These are phyloP conservation scores for Austropuccinia psidii DNA, from an alignment of 1,284 basidiomycete genomes.

Conservation along the genomic window DNA sequence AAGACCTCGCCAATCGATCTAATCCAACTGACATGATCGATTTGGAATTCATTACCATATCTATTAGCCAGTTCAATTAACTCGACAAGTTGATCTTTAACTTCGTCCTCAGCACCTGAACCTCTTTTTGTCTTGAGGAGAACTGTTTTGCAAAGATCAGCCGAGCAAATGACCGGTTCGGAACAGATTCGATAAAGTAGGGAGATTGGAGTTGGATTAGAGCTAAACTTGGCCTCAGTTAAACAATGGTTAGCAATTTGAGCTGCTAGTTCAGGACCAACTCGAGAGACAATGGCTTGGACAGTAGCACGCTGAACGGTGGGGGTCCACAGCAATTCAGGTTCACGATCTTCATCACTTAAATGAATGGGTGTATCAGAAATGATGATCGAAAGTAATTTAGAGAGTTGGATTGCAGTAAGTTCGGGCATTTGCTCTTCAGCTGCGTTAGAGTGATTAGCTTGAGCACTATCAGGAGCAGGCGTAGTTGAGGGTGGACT, in stretches of 20 bases:
- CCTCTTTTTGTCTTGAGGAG: conserved; percentile 14
- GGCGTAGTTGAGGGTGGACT: conserved; percentile 37
- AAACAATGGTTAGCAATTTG: conserved; percentile 36
- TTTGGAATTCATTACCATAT: conserved; percentile 26
- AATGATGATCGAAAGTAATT: conserved; percentile 69
- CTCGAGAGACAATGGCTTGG: conserved; percentile 28
- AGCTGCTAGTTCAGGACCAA: conserved; percentile 22
- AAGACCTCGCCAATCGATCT: conserved; percentile 23
- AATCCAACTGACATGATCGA: conserved; percentile 33
- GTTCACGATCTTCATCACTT: background rate
- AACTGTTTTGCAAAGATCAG: conserved; percentile 31
- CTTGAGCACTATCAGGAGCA: conserved; percentile 53
- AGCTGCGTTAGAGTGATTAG: conserved; percentile 54
- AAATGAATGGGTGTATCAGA: conserved; percentile 54
- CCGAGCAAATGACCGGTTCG: conserved; percentile 22
- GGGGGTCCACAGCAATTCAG: conserved; percentile 24
- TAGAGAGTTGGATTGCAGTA: conserved; percentile 62
- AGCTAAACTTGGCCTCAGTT: conserved; percentile 16
- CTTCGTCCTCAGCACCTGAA: background rate
- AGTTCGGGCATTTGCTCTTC: conserved; percentile 54
- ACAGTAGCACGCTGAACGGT: conserved; percentile 34
- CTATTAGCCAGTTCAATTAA: conserved; percentile 18
- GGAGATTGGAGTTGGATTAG: conserved; percentile 12
- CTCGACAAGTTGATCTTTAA: conserved; percentile 5
- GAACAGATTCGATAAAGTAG: conserved; percentile 33